phyloP scores from a whole-genome alignment of 2,329 filamentous ascomycete genomes.

The Calonectria crousiana region DNA sequence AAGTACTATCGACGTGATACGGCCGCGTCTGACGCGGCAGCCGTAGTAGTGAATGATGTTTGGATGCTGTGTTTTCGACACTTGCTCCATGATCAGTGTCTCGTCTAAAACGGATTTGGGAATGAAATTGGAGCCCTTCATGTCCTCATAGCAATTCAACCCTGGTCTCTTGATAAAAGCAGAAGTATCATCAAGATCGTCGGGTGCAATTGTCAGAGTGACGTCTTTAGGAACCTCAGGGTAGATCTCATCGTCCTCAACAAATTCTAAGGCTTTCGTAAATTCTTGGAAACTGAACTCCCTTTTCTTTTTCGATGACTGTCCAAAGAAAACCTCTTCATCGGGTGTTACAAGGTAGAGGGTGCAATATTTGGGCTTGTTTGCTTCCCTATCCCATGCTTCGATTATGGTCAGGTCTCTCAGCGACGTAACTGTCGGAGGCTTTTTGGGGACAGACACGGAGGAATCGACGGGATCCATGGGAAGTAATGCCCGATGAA shows the following conservation, averaged over 20 bases:
- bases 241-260: conserved; percentile 20
- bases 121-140: conserved; percentile 11
- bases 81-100: conserved; percentile 17
- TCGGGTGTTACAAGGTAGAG: conserved; percentile 22
- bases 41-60: conserved; percentile 23
- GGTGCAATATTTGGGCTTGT: conserved; percentile 20
- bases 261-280: background rate
- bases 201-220: conserved; percentile 12
- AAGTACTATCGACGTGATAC: conserved; percentile 22
- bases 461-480: background rate
- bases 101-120: conserved; percentile 9
- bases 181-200: conserved; percentile 6
- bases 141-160: conserved; percentile 8
- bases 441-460: background rate
- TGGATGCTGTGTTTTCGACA: conserved; percentile 18
- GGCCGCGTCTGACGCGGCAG: conserved; percentile 15
- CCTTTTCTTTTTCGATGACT: conserved; percentile 23
- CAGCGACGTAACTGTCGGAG: conserved; percentile 3
- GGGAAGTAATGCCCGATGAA: background rate
- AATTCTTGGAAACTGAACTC: conserved; percentile 20
- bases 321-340: conserved; percentile 26
- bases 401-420: conserved; percentile 23
- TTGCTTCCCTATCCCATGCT: conserved; percentile 13
- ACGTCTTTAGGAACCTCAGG: conserved; percentile 7
- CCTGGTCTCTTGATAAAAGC: conserved; percentile 20